Base-by-base conservation (phyloP, 352 stramenopile species). In the Pythium sukuiense region DNA sequence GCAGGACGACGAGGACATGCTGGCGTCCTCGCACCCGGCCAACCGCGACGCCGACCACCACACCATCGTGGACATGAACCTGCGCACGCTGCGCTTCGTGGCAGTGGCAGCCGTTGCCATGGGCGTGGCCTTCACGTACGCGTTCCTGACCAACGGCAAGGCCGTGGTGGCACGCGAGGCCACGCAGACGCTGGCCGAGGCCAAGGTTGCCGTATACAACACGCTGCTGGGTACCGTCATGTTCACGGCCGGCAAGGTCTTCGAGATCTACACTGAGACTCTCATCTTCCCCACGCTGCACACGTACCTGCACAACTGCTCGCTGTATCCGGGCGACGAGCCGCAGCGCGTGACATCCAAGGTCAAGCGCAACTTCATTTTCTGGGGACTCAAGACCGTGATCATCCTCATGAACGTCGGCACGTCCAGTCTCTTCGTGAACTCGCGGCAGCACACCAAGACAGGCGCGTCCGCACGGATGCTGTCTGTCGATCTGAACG, bases 341-440 rank as follows among this genome's bases (percentile, higher is more conserved):
- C 79, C 79, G 54, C 75, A 74, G n/a, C 75, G 77, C n/a, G 67
- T 77, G 61, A 67, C 79, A 41, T 85, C 77, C 43, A 67, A 60
- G 24, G 58, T 74, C 26, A 88, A 88, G 65, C 61, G 50, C 9
- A 73, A 73, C 35, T 60, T 58, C 48, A 85, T 88, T 43, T 86
- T 88, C 49, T 88, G 79, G 79, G 79, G 75, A 0, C 70, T 88
- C 49, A 84, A 83, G 72, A 79, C 74, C 27, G 72, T 86, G 14
- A 73, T 85, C 54, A 86, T 88, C 66, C 72, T 86, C 68, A 84
- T 88, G 79, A 88, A 86, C 56, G 76, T 88, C 18, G 77, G 77
- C 27, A 81, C 79, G 20, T 75, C 76, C 5, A 86, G 77, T 79
- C 71, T 88, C 30, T 88, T 77, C 59, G 74, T 88, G n/a, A 76